Base-by-base conservation (phyloP, 495 filamentous ascomycete species). In the Clavariopsis aquatica region DNA sequence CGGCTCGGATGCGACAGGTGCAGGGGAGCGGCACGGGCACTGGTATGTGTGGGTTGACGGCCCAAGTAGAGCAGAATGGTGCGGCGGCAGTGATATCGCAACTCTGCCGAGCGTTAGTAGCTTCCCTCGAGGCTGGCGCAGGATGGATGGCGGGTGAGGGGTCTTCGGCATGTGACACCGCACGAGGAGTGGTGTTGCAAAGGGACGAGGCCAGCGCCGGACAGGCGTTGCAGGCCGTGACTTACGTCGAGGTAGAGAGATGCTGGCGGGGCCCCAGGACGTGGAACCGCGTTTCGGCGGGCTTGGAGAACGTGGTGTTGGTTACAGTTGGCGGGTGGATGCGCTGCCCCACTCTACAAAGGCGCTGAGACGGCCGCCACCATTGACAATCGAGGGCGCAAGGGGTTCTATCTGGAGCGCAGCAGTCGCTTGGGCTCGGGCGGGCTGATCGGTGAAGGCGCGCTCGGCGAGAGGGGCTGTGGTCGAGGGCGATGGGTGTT, bases 301-400 rank as follows among this genome's bases (percentile, higher is more conserved):
- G 49, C 36, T 20, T 49, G 55, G 36, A n/a, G n/a, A 56, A 49
- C 49, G 29, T 36, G 23, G 38, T 58, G 41, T 52, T 24, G 52
- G 24, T 53, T 13, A 17, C 54, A 7, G 13, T 52, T 47, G 54
- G 19, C 22, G 28, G 53, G 43, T 12, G 34, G 2, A 57, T 41
- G 46, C 46, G 20, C 31, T 28, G 23, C 62, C 56, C 62, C 55
- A 36, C 54, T 65, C 55, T n/a, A 65, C 55, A 55, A 29, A 59
- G 17, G 56, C 49, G 55, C 46, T 55, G 55, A 36, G 47, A 38
- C 13, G 23, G 22, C 47, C 23, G 54, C 62, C 62, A 65, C 62
- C 62, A 65, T 65, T 22, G 49, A 60, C 52, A 23, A 34, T 38
- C 1, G 51, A 15, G 23, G 24, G 45, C 23, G 28, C 28, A 17